Base-by-base conservation (phyloP, 345 rosid species). In the Boechera divaricarpa region DNA sequence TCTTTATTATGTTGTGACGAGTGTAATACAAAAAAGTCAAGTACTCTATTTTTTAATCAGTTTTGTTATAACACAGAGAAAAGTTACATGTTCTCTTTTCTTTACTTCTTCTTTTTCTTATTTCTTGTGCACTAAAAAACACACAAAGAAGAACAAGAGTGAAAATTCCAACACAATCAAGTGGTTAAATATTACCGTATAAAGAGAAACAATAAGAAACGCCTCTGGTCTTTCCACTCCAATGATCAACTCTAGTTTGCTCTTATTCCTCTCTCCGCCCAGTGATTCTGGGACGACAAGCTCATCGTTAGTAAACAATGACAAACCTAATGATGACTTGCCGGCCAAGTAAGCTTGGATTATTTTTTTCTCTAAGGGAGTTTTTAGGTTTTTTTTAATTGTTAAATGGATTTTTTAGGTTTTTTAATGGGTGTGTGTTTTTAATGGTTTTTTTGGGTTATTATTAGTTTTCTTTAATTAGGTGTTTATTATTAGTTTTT, bases 201-300 rank as follows among this genome's bases (percentile, higher is more conserved):
- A 38, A 1, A 24, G 38, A 4, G 35, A 15, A 0, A 5, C 0
- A 5, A 13, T 42, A 0, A 42, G 3, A 35, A 59, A 35, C 8
- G 36, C 5, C 5, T 59, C 15, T 71, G 67, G 67, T 59, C 75
- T 71, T 71, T 71, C 36, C 75, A 47, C 36, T 10, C 36, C 10
- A 2, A 71, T 15, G 75, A 10, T 6, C 0, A 4, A 42, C 67
- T 71, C n/a, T 59, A 33, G 47, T 57, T 56, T 16, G 64, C 63
- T 38, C n/a, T 69, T n/a, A 63, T 41, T 42, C 41, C 16, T 55
- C 39, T 15, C 42, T 16, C n/a, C 2, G 12, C 2, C 13, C 0
- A 24, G 2, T 64, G 55, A 29, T 28, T 7, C 54, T 6, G 38
- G 21, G 0, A 11, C 52, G 35, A 13, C 6, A 5, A 64, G 53